phyloP scores from a whole-genome alignment of 331 rosid species.

The Acacia concinna region DNA sequence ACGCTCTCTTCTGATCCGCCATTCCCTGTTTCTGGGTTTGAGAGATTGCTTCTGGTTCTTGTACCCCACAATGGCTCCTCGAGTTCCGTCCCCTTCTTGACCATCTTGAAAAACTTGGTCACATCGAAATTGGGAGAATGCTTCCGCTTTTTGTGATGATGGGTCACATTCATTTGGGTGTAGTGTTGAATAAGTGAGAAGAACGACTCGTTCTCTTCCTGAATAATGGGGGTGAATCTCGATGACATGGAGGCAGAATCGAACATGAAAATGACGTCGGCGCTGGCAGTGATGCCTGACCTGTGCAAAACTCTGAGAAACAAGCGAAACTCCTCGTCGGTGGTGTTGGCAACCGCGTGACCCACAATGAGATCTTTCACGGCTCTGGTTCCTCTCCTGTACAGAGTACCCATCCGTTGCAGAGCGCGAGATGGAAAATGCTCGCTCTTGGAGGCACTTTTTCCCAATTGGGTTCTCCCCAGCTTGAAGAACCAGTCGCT shows the following conservation, averaged over 20 bases:
- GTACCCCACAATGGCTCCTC: slow-evolving; percentile 81
- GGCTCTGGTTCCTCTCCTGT: slow-evolving; percentile 68
- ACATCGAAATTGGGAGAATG: slow-evolving; percentile 40
- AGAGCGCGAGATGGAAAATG: slow-evolving; percentile 39
- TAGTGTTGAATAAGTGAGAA: slow-evolving; percentile 37
- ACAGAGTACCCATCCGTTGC: slow-evolving; percentile 78
- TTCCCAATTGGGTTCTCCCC: background rate
- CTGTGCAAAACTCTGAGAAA: slow-evolving; percentile 66
- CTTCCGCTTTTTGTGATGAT: slow-evolving; percentile 2
- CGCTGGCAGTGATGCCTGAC: slow-evolving; percentile 61
- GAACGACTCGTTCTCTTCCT: slow-evolving; percentile 60
- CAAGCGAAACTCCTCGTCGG: slow-evolving; percentile 51
- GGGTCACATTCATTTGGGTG: slow-evolving; percentile 37
- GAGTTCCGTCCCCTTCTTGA: slow-evolving; percentile 16
- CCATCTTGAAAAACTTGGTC: slow-evolving; percentile 38
- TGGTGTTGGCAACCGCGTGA: slow-evolving; percentile 59
- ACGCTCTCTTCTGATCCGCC: background rate
- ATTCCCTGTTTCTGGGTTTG: background rate
- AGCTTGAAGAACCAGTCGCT: slow-evolving; percentile 16
- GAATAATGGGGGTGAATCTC: slow-evolving; percentile 42
- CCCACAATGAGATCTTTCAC: slow-evolving; percentile 70
- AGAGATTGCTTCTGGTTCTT: slow-evolving; percentile 24
- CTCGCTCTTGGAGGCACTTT: background rate
- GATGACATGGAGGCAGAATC: slow-evolving; percentile 32
- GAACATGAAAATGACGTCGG: slow-evolving; percentile 72